These are phyloP conservation scores for Carpinus fangiana DNA, from an alignment of 306 rosid genomes.

Conservation along the genomic window DNA sequence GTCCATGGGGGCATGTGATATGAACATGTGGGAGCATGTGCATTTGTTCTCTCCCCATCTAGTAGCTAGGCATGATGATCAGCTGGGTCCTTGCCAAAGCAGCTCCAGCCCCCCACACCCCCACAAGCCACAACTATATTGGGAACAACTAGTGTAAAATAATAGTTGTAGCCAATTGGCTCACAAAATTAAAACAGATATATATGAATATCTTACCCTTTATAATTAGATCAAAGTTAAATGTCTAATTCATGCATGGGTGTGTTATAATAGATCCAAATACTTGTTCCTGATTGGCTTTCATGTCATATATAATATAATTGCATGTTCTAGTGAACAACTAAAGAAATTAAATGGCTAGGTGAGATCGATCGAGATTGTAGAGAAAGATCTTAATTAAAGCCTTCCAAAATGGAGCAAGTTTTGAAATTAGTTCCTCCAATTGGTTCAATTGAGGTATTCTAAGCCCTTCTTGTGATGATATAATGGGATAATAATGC, in stretches of 20 bases:
- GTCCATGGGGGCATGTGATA: conserved; percentile 28
- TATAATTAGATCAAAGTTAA: no score
- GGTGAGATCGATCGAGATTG: background rate
- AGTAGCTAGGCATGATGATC: no score
- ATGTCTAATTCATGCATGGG: background rate
- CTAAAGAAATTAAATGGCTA: background rate
- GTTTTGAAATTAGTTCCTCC: background rate
- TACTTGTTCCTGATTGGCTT: conserved; percentile 1
- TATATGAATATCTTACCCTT: no score
- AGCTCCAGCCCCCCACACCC: background rate
- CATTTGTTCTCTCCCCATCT: conserved; percentile 28
- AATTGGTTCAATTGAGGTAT: background rate
- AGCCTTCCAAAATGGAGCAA: background rate
- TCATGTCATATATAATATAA: background rate
- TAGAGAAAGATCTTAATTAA: background rate
- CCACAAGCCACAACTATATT: no score
- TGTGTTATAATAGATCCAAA: background rate
- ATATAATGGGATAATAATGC: no score
- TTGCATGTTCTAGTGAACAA: background rate
- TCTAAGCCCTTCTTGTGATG: no score
- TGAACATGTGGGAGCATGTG: conserved; percentile 39
- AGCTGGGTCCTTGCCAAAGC: no score
- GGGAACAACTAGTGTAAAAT: background rate
- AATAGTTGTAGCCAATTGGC: background rate
- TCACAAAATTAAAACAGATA: no score